phyloP scores from a whole-genome alignment of 2,329 filamentous ascomycete genomes.

The Zarea fungicola region DNA sequence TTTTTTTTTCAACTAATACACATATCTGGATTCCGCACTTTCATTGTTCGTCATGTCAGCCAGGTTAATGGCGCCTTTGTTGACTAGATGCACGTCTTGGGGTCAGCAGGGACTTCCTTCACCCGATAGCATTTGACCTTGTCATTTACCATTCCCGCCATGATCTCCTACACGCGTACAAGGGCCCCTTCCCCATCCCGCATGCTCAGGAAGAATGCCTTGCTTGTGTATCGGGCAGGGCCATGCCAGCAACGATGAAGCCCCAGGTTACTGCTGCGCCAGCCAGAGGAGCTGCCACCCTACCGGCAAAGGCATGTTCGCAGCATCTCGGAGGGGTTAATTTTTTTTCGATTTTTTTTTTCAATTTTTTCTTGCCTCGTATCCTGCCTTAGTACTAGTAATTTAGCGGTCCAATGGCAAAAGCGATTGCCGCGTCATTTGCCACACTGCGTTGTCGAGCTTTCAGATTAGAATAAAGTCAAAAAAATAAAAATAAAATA shows the following conservation, averaged over 20 bases:
- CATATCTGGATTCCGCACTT: slow-evolving; percentile 50
- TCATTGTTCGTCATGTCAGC: slow-evolving; percentile 50
- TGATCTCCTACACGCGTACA: slow-evolving; percentile 26
- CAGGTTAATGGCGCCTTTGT: slow-evolving; percentile 1
- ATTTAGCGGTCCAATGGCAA: too few species aligned
- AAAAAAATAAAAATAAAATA: too few species aligned
- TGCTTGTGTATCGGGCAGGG: slow-evolving; percentile 21
- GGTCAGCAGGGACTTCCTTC: slow-evolving; percentile 21
- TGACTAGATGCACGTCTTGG: slow-evolving; percentile 19
- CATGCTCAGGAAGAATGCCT: slow-evolving; percentile 23
- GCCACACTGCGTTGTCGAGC: too few species aligned
- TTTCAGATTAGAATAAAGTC: too few species aligned
- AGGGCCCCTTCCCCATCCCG: slow-evolving; percentile 25
- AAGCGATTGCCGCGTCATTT: too few species aligned
- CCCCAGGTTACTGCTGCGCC: slow-evolving; percentile 9
- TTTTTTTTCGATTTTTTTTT: too few species aligned
- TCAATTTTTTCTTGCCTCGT: too few species aligned
- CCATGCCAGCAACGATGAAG: slow-evolving; percentile 15
- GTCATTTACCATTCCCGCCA: slow-evolving; percentile 31
- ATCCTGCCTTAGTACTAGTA: too few species aligned
- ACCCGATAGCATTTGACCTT: slow-evolving; percentile 21
- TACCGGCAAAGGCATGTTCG: too few species aligned
- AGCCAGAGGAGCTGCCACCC: too few species aligned
- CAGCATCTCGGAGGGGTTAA: too few species aligned
- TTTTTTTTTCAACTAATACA: slow-evolving; percentile 25